Evolutionary conservation across 2,329 filamentous ascomycete species (phyloP).

Genomic region (Colletotrichum costaricense): DNA sequence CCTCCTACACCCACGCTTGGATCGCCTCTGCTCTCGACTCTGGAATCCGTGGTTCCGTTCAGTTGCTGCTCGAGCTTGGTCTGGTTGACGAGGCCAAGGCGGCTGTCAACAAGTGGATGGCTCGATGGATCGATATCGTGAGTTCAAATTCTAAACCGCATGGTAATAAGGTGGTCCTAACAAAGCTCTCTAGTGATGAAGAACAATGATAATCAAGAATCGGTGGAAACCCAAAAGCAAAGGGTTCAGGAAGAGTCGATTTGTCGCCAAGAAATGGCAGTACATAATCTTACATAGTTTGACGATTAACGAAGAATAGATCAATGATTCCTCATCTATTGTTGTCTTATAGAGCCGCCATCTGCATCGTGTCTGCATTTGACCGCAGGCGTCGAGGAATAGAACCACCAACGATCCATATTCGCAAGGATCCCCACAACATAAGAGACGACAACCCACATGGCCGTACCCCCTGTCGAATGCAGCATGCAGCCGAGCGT

Average conservation of each 20-base stretch:
- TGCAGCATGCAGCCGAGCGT: neutral
- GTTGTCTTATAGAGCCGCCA: neutral
- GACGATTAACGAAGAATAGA: conserved; percentile 27
- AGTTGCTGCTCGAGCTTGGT: conserved; percentile 73
- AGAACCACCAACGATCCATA: neutral
- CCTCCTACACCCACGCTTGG: conserved; percentile 78
- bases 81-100: conserved; percentile 77
- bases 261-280: neutral
- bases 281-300: conserved; percentile 10
- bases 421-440: neutral
- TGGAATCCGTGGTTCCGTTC: conserved; percentile 72
- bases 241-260: neutral
- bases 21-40: conserved; percentile 75
- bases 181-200: neutral
- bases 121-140: conserved; percentile 68
- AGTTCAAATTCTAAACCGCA: conserved; percentile 19
- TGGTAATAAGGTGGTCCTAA: neutral
- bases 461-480: neutral
- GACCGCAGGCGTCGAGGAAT: neutral
- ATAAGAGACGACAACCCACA: conserved; percentile 6
- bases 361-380: neutral
- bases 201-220: neutral
- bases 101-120: conserved; percentile 75
- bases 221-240: neutral
- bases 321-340: neutral